phyloP scores from a whole-genome alignment of 768 basidiomycete genomes.

The Leucosporidium creatinivorum region DNA sequence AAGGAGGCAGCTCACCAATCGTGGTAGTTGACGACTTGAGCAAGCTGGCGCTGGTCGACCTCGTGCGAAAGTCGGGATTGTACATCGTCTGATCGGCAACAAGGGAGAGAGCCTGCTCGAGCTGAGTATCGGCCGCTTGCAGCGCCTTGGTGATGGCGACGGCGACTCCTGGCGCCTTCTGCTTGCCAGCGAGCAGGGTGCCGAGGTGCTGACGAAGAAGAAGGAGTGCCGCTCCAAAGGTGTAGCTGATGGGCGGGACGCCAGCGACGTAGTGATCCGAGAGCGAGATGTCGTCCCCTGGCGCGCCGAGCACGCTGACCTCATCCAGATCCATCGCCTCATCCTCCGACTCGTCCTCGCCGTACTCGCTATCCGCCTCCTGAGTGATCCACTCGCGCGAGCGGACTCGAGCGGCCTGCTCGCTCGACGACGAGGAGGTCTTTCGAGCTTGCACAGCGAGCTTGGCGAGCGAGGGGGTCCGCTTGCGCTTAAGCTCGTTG shows the following conservation, averaged over 20 bases:
- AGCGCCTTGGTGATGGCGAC: background rate
- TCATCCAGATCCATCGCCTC: conserved; percentile 1
- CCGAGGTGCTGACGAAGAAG: background rate
- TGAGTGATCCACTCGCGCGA: conserved; percentile 2
- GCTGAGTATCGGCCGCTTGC: background rate
- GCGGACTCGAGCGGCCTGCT: background rate
- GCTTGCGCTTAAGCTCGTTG: background rate
- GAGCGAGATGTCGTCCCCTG: too few species aligned
- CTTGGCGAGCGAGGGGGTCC: background rate
- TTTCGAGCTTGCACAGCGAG: background rate
- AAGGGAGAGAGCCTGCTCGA: background rate
- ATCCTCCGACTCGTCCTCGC: conserved; percentile 4
- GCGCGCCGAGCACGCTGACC: background rate
- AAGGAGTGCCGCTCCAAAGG: conserved; percentile 4
- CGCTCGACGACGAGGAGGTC: background rate
- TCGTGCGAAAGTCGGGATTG: background rate
- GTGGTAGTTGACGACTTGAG: background rate
- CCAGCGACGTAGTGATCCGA: too few species aligned
- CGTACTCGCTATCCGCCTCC: background rate
- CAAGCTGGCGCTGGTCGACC: background rate
- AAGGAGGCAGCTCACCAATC: background rate
- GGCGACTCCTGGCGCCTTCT: background rate
- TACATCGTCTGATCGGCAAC: background rate
- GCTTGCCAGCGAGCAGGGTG: background rate
- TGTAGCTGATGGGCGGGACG: too few species aligned